Base-by-base conservation (phyloP, 225 moss, liverwort and hornwort genomes). In the Lunularia cruciata region DNA sequence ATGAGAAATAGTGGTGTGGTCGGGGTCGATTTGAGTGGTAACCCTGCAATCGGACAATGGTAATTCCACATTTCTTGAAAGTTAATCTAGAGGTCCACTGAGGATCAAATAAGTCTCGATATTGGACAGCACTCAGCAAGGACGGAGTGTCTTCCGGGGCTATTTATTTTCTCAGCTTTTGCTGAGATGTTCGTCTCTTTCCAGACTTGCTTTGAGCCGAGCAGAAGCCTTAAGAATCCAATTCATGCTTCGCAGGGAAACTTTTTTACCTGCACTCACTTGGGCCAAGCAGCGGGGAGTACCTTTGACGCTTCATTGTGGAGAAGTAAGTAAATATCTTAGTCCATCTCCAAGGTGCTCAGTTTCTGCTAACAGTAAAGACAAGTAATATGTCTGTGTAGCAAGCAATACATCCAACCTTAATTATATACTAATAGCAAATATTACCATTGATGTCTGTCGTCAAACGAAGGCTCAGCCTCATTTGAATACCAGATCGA, bases 1-100 rank as follows among this genome's bases (percentile, higher is more conserved):
- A 72, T 94, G 86, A 83, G 85, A 71, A 71, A 71, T 61, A 76
- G 85, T 67, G 87, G 81, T 47, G 81, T 94, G 62, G 91, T 86
- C 31, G 94, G 94, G 38, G 74, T 94, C 38, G 94, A 94, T 72
- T 77, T 94, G 66, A 91, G 91, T 48, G 94, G 94, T 60, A 86
- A 94, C 78, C 94, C 94, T 71, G 75, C 81, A 13, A 57, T 82
- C 31, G 91, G 94, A 68, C 79, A 83, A 56, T 94, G 94, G 94
- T 89, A 83, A n/a, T n/a, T n/a, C 23, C 5, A 25, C 3, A 2
- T 60, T 22, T 37, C 25, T 38, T 18, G 9, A 34, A 38, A 2
- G 15, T 19, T 28, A 33, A 57, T 28, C 1, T 6, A 57, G 32
- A 33, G 57, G 27, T 39, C 5, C 38, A 54, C 19, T 13, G 31